Base-by-base conservation (phyloP, 768 basidiomycete genomes). In the Tremella yokohamensis region DNA sequence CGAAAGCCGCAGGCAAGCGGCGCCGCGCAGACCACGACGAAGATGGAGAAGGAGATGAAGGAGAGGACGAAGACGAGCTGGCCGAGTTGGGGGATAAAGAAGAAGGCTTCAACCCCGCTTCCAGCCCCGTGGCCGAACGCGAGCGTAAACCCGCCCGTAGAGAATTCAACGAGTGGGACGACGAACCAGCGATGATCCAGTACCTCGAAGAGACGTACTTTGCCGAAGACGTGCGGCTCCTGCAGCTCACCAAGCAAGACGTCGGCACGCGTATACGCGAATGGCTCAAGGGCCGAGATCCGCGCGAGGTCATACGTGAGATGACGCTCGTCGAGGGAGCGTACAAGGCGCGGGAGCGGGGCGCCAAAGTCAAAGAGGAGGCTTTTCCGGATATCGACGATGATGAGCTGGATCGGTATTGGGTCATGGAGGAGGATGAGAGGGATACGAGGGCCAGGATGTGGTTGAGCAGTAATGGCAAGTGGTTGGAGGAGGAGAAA, bases 331-430 rank as follows among this genome's bases (percentile, higher is more conserved):
- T 73, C 19, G 63, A 70, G 16, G 37, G 45, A 8, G 71, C 68
- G 2, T 52, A 61, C 26, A 49, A 48, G 38, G 12, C 39, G 7
- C 40, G 68, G 20, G 71, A 68, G 44, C 61, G 24, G 52, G 26
- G 52, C 12, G 64, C 71, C 2, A 66, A 56, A 48, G 52, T 45
- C 29, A 42, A 49, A n/a, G 62, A 66, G 24, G 54, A 42, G 40
- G 54, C 47, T n/a, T 68, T 73, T 54, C 57, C 54, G 1, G 68
- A 70, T 63, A n/a, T 70, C n/a, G 69, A 73, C 47, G 71, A 73
- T 24, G 66, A 68, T 7, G 71, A 73, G 58, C 40, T 73, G 37
- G 71, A 73, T 19, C 25, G 19, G 22, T 66, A 59, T 53, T 70
- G 49, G 37, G 40, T 54, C 26, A 42, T 73, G 54, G 69, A 66